Evolutionary conservation across 345 rosid species (phyloP), one percentile per base, ranked within the genome.

Genomic region (Aquilaria yunnanensis): DNA sequence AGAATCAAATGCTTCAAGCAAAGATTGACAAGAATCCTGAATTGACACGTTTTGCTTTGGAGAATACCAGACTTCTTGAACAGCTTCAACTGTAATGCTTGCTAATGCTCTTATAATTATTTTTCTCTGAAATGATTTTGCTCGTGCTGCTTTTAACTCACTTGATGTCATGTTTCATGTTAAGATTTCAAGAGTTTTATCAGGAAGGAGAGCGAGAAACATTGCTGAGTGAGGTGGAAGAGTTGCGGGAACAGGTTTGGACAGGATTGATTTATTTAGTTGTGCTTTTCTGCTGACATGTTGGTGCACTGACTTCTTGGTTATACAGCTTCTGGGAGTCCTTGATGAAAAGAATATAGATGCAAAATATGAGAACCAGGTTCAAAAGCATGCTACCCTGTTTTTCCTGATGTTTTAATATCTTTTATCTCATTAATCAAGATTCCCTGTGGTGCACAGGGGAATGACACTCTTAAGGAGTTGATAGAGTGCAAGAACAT

Each of bases 211-310:
- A 91, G 72, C 80, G 93, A 66, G 89, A 88, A 67, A 71, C 32
- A 48, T 65, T 88, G 78, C 71, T 78, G 48, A 71, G 77, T 63
- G 97, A 91, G 84, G 72, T 80, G 70, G 80, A 93, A 66, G 84
- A 77, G 61, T 67, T 91, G 67, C 85, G 87, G 46, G 76, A 81
- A 67, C 93, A 91, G 97, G 97, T 91, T 76, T 50, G 46, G 43
- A 49, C 59, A 65, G 55, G 63, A 50, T 56, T 5, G 50, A 50
- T 62, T 56, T 65, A 43, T 59, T 47, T 11, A 54, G 47, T 30
- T 31, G 55, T 55, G 13, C 33, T 46, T 57, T 57, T 50, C 10
- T 31, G 34, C 3, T 32, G 50, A 12, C 0, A 37, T 54, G 23
- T 30, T 64, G 54, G 14, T 54, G 29, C 13, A 30, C 51, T 51